Percentiles rank a stretch among this genome's conserved stretches.
Conservation (phyloP, 2,329 filamentous ascomycete species). For the Colletotrichum graminicola region DNA sequence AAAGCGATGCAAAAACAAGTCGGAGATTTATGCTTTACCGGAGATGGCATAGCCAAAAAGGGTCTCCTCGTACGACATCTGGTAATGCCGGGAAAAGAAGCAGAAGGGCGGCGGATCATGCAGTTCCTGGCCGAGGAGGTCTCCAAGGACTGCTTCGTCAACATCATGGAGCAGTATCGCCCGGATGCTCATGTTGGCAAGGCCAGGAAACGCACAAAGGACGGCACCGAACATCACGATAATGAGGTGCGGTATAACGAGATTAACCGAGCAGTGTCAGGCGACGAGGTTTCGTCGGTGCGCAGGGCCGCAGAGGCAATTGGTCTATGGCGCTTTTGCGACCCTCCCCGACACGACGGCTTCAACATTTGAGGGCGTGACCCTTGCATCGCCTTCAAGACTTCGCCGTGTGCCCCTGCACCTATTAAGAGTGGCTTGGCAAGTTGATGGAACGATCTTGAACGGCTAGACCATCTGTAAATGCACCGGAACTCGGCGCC, state of each 20-base stretch:
- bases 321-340: conserved; percentile 84
- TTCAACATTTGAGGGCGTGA: conserved; percentile 60
- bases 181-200: conserved; percentile 87
- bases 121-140: conserved; percentile 80
- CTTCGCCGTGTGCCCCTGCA: neutral
- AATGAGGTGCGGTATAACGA: conserved; percentile 76
- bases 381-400: conserved; percentile 23
- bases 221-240: conserved; percentile 48
- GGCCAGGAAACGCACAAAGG: conserved; percentile 57
- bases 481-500: neutral
- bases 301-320: conserved; percentile 75
- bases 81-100: conserved; percentile 85
- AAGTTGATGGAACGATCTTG: neutral
- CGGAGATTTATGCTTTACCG: conserved; percentile 84
- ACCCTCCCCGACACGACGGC: conserved; percentile 66
- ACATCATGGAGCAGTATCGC: conserved; percentile 92
- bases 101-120: conserved; percentile 81
- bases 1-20: conserved; percentile 85
- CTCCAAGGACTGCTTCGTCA: conserved; percentile 80
- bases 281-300: conserved; percentile 75
- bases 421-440: neutral
- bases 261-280: conserved; percentile 78
- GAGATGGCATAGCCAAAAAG: conserved; percentile 83
- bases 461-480: neutral
- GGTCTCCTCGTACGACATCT: conserved; percentile 83